Evolutionary conservation across 306 rosid genomes (phyloP), one percentile per base, ranked within the genome.

Genomic region (Quercus ilex): DNA sequence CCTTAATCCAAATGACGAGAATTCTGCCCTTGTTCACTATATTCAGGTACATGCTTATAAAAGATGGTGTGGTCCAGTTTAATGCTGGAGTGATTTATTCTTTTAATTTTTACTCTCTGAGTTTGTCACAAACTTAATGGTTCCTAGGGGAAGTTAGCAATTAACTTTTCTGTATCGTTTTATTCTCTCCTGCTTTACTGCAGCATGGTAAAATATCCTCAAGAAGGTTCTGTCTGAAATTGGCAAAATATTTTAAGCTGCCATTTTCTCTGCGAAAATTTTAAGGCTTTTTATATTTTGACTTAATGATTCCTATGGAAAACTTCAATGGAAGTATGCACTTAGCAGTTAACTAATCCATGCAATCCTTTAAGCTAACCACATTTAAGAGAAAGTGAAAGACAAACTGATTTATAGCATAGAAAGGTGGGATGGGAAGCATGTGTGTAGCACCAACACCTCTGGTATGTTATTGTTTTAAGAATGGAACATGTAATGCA

Each of bases 1-100:
- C 78, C 99, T 91, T 79, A 95, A 95, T 89, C 87, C 92, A 31
- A 85, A 82, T 71, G 90, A 95, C 9, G 97, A 95, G 46, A 95
- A 95, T 88, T 95, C 99, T 69, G 90, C 96, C 60, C 93, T 95
- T 74, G 85, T 95, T 81, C 92, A 90, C 83, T 93, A 91, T 74
- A 83, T 93, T 77, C 99, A 95, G 93, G 99, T 95, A 55, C 38
- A 52, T 85, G 28, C 81, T 23, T 21, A 11, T 67, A 26, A 14
- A 51, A 62, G 26, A 70, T 73, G 12, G 73, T 15, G 3, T 64
- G 41, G 41, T 64, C 46, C 46, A 35, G n/a, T 35, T 33, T 33
- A 68, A 68, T 35, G 51, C 41, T 38, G 73, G 62, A 57, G n/a
- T 77, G 46, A 31, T 68, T 7, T 33, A 18, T 19, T 68, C 17